Evolutionary conservation across 345 rosid species (phyloP).

Genomic region (Aethionema arabicum): DNA sequence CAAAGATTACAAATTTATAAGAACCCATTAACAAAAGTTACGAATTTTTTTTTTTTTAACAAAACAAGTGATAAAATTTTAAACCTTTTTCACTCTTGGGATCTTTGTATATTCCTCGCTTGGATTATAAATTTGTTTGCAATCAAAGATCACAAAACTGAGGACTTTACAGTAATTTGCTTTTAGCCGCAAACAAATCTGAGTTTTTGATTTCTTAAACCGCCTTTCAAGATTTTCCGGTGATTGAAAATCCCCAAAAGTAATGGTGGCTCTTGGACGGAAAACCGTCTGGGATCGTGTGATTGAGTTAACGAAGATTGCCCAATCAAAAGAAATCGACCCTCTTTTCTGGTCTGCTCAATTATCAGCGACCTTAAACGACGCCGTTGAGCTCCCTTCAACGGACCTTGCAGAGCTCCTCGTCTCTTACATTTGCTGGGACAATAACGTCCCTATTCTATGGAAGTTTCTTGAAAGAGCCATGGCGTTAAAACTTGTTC

Average conservation of each 20-base stretch:
- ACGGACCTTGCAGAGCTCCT: slow-evolving; percentile 63
- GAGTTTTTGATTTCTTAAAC: slow-evolving; percentile 20
- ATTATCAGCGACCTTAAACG: slow-evolving; percentile 56
- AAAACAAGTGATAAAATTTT: no score
- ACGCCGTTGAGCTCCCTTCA: slow-evolving; percentile 67
- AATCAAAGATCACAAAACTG: no score
- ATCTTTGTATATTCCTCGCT: no score
- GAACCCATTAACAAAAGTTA: no score
- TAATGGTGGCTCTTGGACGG: slow-evolving; percentile 42
- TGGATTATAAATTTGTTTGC: no score
- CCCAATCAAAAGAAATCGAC: slow-evolving; percentile 61
- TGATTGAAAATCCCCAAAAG: slow-evolving; percentile 9
- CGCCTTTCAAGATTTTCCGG: slow-evolving; percentile 15
- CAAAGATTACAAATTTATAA: no score
- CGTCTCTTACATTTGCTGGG: slow-evolving; percentile 85
- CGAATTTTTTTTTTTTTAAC: no score
- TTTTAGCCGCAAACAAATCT: background rate
- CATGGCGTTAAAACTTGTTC: slow-evolving; percentile 56
- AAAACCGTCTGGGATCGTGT: slow-evolving; percentile 60
- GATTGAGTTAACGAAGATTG: slow-evolving; percentile 59
- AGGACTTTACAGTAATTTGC: no score
- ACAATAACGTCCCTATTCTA: slow-evolving; percentile 68
- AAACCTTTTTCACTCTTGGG: no score
- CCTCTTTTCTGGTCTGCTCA: slow-evolving; percentile 75
- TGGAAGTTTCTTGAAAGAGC: slow-evolving; percentile 97